Evolutionary conservation across 345 rosid genomes (phyloP), one percentile per base, ranked within the genome.

Genomic region (Brassica incana): DNA sequence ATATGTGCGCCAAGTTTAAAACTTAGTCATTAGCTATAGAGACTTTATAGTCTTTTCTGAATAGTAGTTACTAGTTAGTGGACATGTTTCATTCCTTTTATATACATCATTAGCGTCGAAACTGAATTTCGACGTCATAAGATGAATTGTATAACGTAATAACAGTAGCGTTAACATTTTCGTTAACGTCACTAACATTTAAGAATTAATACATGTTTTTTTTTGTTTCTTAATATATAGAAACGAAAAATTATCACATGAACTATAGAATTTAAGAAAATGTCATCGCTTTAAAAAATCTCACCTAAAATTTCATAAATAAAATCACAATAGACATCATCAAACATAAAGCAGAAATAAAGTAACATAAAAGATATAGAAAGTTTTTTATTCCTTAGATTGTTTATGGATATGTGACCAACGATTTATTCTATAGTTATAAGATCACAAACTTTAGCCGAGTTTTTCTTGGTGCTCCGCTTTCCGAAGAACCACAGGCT

Each of bases 381-480:
- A 61, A 35, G 69, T 23, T 3, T 25, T 20, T 79, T 79, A 59
- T 79, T 73, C 62, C 35, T 40, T 72, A 65, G 16, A 50, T 50
- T 14, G 5, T 7, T 11, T 59, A 27, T 15, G 6, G 64, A 61
- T n/a, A n/a, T 64, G 14, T 72, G 38, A 40, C 52, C 62, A 66
- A 58, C 52, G 71, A 56, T 36, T 65, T 27, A 80, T 29, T 64
- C 75, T 63, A 30, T 80, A 50, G 38, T 35, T 36, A 74, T 74
- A 50, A 68, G 79, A 69, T 80, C 79, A 69, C 83, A 63, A 62
- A 80, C 83, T 80, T 80, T 80, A 74, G 83, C 83, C 59, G 83
- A 69, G 52, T 12, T 69, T 74, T 69, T 80, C 75, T 80, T 80
- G 67, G 79, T 62, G 71, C 18, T 69, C 4, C 38, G 75, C 75